A percentile compares a stretch with the other conserved stretches of the same genome.
Conservation (phyloP, 2,329 filamentous ascomycete species). For the Arachnomyces sp. region DNA sequence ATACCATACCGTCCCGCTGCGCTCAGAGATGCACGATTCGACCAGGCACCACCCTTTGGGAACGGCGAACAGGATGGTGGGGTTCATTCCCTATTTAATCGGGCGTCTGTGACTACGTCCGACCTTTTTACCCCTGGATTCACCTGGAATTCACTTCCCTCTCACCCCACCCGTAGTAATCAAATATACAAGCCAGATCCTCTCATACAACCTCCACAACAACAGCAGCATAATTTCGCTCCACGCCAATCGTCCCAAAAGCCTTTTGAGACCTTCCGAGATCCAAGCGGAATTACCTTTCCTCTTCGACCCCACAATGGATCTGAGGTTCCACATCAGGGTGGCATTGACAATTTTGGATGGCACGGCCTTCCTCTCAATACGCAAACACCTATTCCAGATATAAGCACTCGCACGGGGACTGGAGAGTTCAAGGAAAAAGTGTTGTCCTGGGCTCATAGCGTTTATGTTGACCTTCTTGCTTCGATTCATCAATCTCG, state of each 20-base stretch:
- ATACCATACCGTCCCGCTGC: conserved; percentile 54
- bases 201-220: conserved; percentile 13
- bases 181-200: conserved; percentile 21
- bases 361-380: conserved; percentile 17
- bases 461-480: conserved; percentile 64
- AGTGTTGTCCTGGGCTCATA: conserved; percentile 62
- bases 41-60: conserved; percentile 19
- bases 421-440: conserved; percentile 59
- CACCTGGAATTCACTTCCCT: conserved; percentile 25
- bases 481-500: conserved; percentile 51
- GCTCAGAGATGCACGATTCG: conserved; percentile 46
- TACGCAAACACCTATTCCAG: conserved; percentile 15
- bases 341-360: conserved; percentile 16
- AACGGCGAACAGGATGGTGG: conserved; percentile 17
- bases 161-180: conserved; percentile 10
- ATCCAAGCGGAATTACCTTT: background rate
- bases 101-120: conserved; percentile 19
- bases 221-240: background rate
- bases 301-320: background rate
- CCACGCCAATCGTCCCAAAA: no score
- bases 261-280: no score
- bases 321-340: conserved; percentile 13
- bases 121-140: conserved; percentile 21
- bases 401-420: conserved; percentile 19
- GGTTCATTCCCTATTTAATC: conserved; percentile 24